Evolutionary conservation across 805 yeast genomes (phyloP), one percentile per base, ranked within the genome.

Genomic region (Ogataea populi-albae): DNA sequence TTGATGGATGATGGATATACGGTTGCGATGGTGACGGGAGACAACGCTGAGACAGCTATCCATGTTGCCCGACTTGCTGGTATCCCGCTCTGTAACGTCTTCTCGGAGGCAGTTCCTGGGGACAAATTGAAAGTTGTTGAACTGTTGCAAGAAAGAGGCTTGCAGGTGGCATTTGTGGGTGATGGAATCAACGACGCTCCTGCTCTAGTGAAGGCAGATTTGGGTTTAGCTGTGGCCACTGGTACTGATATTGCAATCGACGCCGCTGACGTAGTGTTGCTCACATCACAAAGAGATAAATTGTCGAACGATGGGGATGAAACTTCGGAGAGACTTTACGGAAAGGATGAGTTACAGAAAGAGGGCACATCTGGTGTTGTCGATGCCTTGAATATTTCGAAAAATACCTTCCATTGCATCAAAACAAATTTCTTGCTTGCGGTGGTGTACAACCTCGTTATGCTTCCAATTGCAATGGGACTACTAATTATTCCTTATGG

Each of bases 131-230:
- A 71, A 20, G 69, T 86, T 22, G 77, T 93, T 16, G 62, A 64
- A 26, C 67, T 70, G 32, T 63, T 86, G 37, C 85, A 81, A 51
- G 58, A 51, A 11, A 39, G 34, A 17, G 67, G 66, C 2, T 50
- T 62, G 8, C 64, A 68, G 12, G 81, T 93, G 26, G 91, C 89
- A 5, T 88, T 94, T 69, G 81, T 93, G 16, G 99, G 99, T 24
- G 99, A 93, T 62, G 99, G 99, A 41, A 86, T 93, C 47, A 93
- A 93, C 59, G 99, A 93, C 57, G 95, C 98, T 0, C 97, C 98
- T 0, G 98, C 98, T 0, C 70, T 93, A 37, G 95, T 86, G 1
- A 73, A 82, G 37, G 84, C 96, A 1, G 86, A 88, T 47, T 63
- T 93, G 14, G 98, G 98, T 17, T 78, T 94, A 50, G 93, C 98